Evolutionary conservation across 2,329 filamentous ascomycete species (phyloP).

Genomic region (Pestalotiopsis sp.): DNA sequence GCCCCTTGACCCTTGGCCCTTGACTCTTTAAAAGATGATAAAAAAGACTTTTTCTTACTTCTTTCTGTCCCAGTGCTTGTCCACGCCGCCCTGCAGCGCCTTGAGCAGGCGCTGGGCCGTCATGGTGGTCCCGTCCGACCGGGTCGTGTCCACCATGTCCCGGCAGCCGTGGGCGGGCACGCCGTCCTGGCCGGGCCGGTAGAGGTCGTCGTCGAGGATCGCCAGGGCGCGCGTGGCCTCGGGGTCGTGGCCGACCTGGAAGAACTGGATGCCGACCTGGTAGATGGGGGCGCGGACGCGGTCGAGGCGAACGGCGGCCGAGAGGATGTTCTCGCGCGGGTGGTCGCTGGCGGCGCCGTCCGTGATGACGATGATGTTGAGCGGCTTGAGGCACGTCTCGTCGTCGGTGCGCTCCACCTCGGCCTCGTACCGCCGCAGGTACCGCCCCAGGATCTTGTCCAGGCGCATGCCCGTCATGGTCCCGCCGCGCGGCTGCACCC

Average conservation of each 20-base stretch:
- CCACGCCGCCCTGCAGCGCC: slow-evolving; percentile 77
- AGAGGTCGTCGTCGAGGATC: slow-evolving; percentile 77
- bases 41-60: too few species aligned
- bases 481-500: slow-evolving; percentile 62
- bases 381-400: slow-evolving; percentile 63
- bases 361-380: slow-evolving; percentile 93
- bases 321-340: slow-evolving; percentile 69
- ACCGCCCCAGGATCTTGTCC: slow-evolving; percentile 71
- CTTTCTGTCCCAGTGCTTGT: slow-evolving; percentile 62
- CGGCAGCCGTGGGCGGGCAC: slow-evolving; percentile 60
- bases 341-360: slow-evolving; percentile 85
- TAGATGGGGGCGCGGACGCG: slow-evolving; percentile 69
- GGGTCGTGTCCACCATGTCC: slow-evolving; percentile 92
- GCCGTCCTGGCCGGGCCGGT: slow-evolving; percentile 30
- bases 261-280: slow-evolving; percentile 94
- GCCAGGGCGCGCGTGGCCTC: slow-evolving; percentile 67
- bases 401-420: slow-evolving; percentile 35
- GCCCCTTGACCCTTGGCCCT: not conserved
- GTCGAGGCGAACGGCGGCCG: slow-evolving; percentile 72
- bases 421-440: slow-evolving; percentile 59
- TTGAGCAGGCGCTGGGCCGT: slow-evolving; percentile 78
- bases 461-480: slow-evolving; percentile 79
- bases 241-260: slow-evolving; percentile 82
- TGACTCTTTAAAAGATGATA: not conserved
- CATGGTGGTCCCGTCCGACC: slow-evolving; percentile 62